Base-by-base conservation (phyloP, 106 monocot genomes). In the Posidonia australis region DNA sequence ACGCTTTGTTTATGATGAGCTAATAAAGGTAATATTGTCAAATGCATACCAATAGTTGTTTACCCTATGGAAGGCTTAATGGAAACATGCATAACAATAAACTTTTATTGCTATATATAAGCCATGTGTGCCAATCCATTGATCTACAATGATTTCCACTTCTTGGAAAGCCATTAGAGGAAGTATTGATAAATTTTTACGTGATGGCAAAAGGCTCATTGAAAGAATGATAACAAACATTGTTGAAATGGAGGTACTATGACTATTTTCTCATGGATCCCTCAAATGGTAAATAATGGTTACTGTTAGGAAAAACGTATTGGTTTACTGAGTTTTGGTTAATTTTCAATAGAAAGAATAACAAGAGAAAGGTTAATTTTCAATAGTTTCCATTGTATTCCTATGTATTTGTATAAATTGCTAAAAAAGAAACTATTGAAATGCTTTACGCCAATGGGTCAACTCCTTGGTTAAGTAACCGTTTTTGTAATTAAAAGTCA, bases 151-250 rank as follows among this genome's bases (percentile, higher is more conserved):
- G 85, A 31, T 99, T 81, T 77, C 98, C 98, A 67, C 52, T 85
- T 58, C 81, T 99, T 5, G 80, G 80, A 29, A 91, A 79, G 71
- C 51, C 71, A 58, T 81, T 99, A 78, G 91, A 99, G 51, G 91
- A 99, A 44, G 98, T 92, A 31, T 69, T 99, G 19, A 80, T 81
- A 25, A 88, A 70, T 28, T 99, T 70, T 79, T 99, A 66, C 71
- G 85, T 26, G 98, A 99, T 24, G 91, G 85, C 12, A 88, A 88
- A 68, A 73, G 83, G 22, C 98, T 91, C 55, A 82, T 91, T 31
- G 91, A 99, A 77, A 74, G 80, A 68, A 91, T 99, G 91, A 99
- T 99, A 61, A 79, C 74, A 43, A 91, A 99, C 46, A 72, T 92
- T 25, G 83, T 99, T 57, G 84, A 85, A 63, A 91, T 99, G 98